These are phyloP conservation scores for Penicillium bovifimosum DNA, from an alignment of 495 filamentous ascomycete genomes.

Conservation along the genomic window DNA sequence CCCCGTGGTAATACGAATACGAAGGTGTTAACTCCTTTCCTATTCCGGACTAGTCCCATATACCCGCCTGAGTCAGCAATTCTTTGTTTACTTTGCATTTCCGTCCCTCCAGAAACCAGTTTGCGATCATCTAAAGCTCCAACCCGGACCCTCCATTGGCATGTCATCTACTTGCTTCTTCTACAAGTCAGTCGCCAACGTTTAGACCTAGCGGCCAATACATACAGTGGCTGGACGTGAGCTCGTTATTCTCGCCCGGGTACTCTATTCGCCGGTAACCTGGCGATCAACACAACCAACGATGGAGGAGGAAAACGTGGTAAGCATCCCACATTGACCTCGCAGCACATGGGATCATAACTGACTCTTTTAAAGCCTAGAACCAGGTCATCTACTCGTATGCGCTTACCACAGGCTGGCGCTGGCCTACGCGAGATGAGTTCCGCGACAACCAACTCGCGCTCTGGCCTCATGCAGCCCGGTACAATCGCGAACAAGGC, in stretches of 20 bases:
- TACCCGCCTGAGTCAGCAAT: slow-evolving; percentile 24
- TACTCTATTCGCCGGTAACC: slow-evolving; percentile 25
- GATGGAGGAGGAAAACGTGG: slow-evolving; percentile 39
- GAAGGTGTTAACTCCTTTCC: slow-evolving; percentile 10
- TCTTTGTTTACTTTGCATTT: slow-evolving; percentile 33
- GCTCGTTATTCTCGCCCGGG: slow-evolving; percentile 18
- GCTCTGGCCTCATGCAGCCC: slow-evolving; percentile 50
- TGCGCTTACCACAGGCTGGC: slow-evolving; percentile 32
- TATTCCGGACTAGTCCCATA: slow-evolving; percentile 1
- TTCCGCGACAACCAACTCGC: slow-evolving; percentile 63
- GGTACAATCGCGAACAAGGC: slow-evolving; percentile 38
- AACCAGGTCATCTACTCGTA: slow-evolving; percentile 27
- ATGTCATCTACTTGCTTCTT: slow-evolving; percentile 3
- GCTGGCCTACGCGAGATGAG: slow-evolving; percentile 50
- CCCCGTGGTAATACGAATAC: slow-evolving; percentile 5
- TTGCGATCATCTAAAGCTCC: slow-evolving; percentile 7
- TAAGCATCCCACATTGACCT: slow-evolving; percentile 16
- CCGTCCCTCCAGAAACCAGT: slow-evolving; percentile 39
- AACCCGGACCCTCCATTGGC: slow-evolving; percentile 4
- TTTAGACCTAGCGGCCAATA: neutral
- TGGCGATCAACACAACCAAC: slow-evolving; percentile 20
- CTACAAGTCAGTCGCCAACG: neutral
- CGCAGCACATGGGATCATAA: neutral
- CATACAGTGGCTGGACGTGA: slow-evolving; percentile 26
- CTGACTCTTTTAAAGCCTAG: slow-evolving; percentile 14